Evolutionary conservation across 2,329 filamentous ascomycete species (phyloP).

Genomic region (Nemania sp.): DNA sequence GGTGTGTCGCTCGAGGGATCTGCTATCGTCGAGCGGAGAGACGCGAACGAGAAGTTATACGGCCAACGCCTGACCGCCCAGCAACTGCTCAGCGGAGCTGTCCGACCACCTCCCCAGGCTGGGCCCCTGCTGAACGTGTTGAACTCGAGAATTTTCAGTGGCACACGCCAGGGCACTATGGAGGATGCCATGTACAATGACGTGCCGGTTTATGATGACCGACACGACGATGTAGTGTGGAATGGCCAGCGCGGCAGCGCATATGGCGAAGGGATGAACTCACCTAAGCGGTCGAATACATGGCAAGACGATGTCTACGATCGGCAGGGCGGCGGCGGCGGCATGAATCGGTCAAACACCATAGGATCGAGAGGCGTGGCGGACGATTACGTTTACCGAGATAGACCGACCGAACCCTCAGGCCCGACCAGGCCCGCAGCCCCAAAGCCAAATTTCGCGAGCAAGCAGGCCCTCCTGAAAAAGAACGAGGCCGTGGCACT

Average conservation of each 20-base stretch:
- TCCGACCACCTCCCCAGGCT: slow-evolving; percentile 78
- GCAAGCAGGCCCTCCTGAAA: slow-evolving; percentile 58
- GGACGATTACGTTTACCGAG: slow-evolving; percentile 51
- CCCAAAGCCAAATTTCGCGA: slow-evolving; percentile 82
- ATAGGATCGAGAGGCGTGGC: slow-evolving; percentile 47
- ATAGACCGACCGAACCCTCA: slow-evolving; percentile 47
- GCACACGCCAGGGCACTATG: slow-evolving; percentile 51
- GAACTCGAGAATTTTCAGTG: slow-evolving; percentile 82
- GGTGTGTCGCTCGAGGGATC: slow-evolving; percentile 93
- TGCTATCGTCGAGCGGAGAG: slow-evolving; percentile 89
- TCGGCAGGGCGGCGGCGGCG: slow-evolving; percentile 50
- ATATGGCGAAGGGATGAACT: slow-evolving; percentile 47
- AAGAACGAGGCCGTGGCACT: slow-evolving; percentile 86
- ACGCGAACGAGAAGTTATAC: slow-evolving; percentile 97
- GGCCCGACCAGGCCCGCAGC: slow-evolving; percentile 80
- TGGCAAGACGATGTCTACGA: slow-evolving; percentile 80
- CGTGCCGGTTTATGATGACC: slow-evolving; percentile 82
- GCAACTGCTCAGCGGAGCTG: slow-evolving; percentile 77
- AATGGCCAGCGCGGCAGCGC: slow-evolving; percentile 72
- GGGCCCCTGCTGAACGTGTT: slow-evolving; percentile 83
- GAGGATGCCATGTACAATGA: slow-evolving; percentile 85
- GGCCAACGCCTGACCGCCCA: slow-evolving; percentile 77
- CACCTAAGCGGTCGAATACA: slow-evolving; percentile 65
- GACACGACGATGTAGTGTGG: slow-evolving; percentile 83
- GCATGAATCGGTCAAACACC: slow-evolving; percentile 55